These are phyloP conservation scores for Melastoma candidum DNA, from an alignment of 441 rosid genomes.

Conservation along the genomic window DNA sequence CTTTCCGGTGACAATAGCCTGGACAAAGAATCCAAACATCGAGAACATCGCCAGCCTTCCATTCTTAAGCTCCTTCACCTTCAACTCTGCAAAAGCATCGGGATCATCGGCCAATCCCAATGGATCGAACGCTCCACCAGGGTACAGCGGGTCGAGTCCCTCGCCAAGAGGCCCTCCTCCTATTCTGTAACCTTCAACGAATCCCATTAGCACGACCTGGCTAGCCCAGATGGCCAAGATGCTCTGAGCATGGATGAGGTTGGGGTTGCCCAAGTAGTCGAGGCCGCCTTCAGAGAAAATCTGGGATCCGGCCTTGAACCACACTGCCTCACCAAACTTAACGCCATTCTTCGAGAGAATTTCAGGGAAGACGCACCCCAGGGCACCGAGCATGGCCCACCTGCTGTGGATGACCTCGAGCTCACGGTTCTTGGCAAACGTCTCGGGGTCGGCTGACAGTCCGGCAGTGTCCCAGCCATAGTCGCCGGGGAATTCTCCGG, in stretches of 20 bases:
- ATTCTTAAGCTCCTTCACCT: slow-evolving; percentile 84
- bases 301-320: slow-evolving; percentile 92
- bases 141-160: slow-evolving; percentile 82
- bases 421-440: slow-evolving; percentile 89
- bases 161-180: slow-evolving; percentile 91
- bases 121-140: slow-evolving; percentile 88
- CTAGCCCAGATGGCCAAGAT: slow-evolving; percentile 81
- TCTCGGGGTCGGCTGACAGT: slow-evolving; percentile 81
- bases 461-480: slow-evolving; percentile 97
- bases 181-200: slow-evolving; percentile 76
- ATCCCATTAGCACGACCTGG: slow-evolving; percentile 88
- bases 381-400: slow-evolving; percentile 95
- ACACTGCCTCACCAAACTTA: slow-evolving; percentile 77
- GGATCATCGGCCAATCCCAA: slow-evolving; percentile 82
- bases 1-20: slow-evolving; percentile 86
- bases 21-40: slow-evolving; percentile 89
- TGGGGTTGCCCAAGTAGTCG: slow-evolving; percentile 84
- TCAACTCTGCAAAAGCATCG: slow-evolving; percentile 79
- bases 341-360: slow-evolving; percentile 71
- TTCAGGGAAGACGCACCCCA: slow-evolving; percentile 84
- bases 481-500: slow-evolving; percentile 85
- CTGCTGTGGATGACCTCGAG: slow-evolving; percentile 85
- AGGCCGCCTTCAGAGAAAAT: slow-evolving; percentile 89
- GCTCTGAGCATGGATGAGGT: slow-evolving; percentile 85
- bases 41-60: slow-evolving; percentile 90